Base-by-base conservation (phyloP, 768 basidiomycete species). In the Mycena haematopus region DNA sequence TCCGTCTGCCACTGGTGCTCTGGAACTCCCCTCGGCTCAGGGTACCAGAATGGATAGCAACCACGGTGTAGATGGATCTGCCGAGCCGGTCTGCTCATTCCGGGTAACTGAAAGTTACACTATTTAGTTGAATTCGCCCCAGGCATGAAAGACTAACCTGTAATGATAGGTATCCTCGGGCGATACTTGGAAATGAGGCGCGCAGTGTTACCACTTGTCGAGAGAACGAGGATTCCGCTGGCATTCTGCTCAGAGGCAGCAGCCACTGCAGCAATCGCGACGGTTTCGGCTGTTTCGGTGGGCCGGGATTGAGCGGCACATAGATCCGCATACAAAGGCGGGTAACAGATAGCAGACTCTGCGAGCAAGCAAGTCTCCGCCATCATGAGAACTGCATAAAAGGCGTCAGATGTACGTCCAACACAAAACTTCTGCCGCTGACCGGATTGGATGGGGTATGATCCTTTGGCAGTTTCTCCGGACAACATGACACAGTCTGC, bases 401-500 rank as follows among this genome's bases (percentile, higher is more conserved):
- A 52, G 25, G 38, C 24, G 40, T 61, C 59, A 60, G 58, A 66
- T 40, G 44, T n/a, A 19, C 25, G 4, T 10, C 5, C 22, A 15
- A 27, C 13, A 56, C 38, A 53, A 17, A 33, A 21, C 40, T 19
- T 31, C 10, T 15, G 38, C 25, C 52, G 57, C 45, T 27, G 11
- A 76, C 94, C 95, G 54, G 97, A 96, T 76, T 96, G 89, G 73
- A 98, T 86, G 56, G 97, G 97, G 78, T 99, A 99, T 66, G 85
- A 80, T 65, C 97, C 97, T 83, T 99, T 99, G 62, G 97, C 97
- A 59, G 97, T 99, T 81, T 99, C 97, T 63, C 97, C 97, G 22
- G 96, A 98, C 76, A 99, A 81, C 97, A 99, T 99, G 76, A 99
- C 97, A 77, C 97, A 99, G 81, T 99, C 97, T 45, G 97, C 88